Conservation (phyloP, 208 protist species). For the Acanthamoeba triangularis region DNA sequence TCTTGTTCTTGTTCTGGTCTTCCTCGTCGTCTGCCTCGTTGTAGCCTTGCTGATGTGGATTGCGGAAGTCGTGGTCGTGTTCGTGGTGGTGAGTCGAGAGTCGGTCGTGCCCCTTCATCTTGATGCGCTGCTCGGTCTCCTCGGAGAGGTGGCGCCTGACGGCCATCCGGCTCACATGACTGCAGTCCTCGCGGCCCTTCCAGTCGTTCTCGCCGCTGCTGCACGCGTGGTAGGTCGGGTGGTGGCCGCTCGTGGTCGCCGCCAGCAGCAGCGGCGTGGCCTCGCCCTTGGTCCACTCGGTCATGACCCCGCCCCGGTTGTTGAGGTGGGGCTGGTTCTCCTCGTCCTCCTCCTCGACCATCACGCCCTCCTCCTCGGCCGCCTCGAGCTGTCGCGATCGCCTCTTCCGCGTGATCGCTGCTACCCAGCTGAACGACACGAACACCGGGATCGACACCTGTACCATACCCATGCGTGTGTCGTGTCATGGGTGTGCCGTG, state of each 20-base stretch:
- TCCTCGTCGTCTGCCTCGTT: neutral
- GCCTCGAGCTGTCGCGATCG: neutral
- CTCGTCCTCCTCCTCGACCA: slow-evolving; percentile 36
- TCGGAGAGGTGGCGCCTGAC: neutral
- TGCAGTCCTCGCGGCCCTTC: neutral
- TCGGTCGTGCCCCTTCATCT: neutral
- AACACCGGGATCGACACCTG: neutral
- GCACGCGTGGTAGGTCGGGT: slow-evolving; percentile 4
- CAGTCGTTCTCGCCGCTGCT: neutral
- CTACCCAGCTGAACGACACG: neutral
- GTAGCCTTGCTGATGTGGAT: neutral
- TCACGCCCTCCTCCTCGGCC: neutral
- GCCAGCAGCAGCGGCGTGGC: neutral
- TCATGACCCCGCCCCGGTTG: neutral
- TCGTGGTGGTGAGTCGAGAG: neutral
- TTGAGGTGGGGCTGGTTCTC: neutral
- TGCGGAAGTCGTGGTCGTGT: neutral
- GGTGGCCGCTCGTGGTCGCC: neutral
- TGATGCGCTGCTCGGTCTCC: slow-evolving; percentile 18
- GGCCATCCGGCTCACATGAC: neutral
- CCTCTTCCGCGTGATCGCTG: neutral
- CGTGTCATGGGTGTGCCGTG: neutral
- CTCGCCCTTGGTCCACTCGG: neutral
- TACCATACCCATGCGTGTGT: neutral
- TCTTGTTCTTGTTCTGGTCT: neutral